These are phyloP conservation scores for Pythium phragmitis DNA, from an alignment of 352 stramenopile species.

Conservation along the genomic window DNA sequence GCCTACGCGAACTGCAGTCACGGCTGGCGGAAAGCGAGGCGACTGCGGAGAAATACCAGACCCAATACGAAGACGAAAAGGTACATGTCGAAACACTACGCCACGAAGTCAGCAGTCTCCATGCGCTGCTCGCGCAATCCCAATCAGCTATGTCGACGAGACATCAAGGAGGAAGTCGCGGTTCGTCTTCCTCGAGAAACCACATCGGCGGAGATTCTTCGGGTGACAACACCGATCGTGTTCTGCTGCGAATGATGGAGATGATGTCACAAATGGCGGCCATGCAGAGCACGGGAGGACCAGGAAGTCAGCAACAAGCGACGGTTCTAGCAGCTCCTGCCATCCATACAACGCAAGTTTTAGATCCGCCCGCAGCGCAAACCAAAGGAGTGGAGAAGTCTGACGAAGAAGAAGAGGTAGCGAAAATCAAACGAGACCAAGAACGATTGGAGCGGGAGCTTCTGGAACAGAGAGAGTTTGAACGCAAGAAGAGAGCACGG, in stretches of 20 bases:
- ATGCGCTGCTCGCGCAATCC: constrained; percentile 57
- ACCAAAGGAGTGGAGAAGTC: not conserved
- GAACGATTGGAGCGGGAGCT: constrained; percentile 44
- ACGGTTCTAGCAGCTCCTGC: not conserved
- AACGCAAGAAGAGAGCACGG: constrained; percentile 36
- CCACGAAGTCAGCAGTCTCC: constrained; percentile 65
- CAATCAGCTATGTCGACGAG: constrained; percentile 52
- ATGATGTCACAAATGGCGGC: constrained; percentile 45
- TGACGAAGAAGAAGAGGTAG: constrained; percentile 6
- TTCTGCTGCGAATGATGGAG: constrained; percentile 67
- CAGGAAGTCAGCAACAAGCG: not conserved
- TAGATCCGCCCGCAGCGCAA: not conserved
- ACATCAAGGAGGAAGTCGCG: not conserved
- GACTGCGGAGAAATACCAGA: constrained; percentile 52
- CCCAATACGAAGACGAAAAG: constrained; percentile 77
- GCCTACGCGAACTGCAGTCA: constrained; percentile 48
- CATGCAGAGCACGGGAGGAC: not conserved
- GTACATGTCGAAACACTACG: constrained; percentile 66
- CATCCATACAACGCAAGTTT: not conserved
- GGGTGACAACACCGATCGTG: constrained; percentile 25
- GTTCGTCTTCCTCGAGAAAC: constrained; percentile 5
- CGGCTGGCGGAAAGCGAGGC: constrained; percentile 56
- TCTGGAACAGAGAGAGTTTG: constrained; percentile 48
- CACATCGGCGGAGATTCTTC: constrained; percentile 19
- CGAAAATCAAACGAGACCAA: constrained; percentile 37